phyloP scores from a whole-genome alignment of 1,284 basidiomycete species.

The Irpex rosettiformis region DNA sequence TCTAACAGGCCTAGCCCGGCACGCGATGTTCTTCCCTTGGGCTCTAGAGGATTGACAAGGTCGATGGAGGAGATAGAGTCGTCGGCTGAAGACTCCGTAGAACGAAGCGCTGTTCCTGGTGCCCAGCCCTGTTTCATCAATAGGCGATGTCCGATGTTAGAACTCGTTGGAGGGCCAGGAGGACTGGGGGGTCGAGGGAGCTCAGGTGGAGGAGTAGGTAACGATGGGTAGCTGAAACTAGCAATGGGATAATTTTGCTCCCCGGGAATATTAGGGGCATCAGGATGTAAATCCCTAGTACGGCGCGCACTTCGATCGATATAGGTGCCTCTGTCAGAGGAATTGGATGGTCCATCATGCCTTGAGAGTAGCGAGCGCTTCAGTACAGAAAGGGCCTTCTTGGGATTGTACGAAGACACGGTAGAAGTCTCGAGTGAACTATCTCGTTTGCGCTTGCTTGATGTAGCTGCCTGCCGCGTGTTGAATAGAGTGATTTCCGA shows the following conservation, averaged over 20 bases:
- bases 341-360: slow-evolving; percentile 28
- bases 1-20: slow-evolving; percentile 47
- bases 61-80: background rate
- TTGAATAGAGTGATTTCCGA: slow-evolving; percentile 60
- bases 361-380: slow-evolving; percentile 56
- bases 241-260: background rate
- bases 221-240: slow-evolving; percentile 11
- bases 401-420: slow-evolving; percentile 40
- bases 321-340: slow-evolving; percentile 33
- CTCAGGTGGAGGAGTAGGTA: slow-evolving; percentile 21
- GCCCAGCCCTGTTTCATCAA: slow-evolving; percentile 73
- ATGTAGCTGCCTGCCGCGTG: slow-evolving; percentile 27
- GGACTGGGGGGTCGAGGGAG: slow-evolving; percentile 31
- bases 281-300: slow-evolving; percentile 49
- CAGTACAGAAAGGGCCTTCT: slow-evolving; percentile 57
- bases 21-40: slow-evolving; percentile 39
- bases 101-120: slow-evolving; percentile 52
- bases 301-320: slow-evolving; percentile 68
- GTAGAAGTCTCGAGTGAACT: slow-evolving; percentile 11
- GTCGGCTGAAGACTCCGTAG: background rate
- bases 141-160: slow-evolving; percentile 66
- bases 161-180: slow-evolving; percentile 42
- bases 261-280: slow-evolving; percentile 32
- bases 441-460: slow-evolving; percentile 32
- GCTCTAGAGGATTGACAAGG: slow-evolving; percentile 53